Evolutionary conservation across 345 rosid species (phyloP), one percentile per base, ranked within the genome.

Genomic region (Linum trigynum): DNA sequence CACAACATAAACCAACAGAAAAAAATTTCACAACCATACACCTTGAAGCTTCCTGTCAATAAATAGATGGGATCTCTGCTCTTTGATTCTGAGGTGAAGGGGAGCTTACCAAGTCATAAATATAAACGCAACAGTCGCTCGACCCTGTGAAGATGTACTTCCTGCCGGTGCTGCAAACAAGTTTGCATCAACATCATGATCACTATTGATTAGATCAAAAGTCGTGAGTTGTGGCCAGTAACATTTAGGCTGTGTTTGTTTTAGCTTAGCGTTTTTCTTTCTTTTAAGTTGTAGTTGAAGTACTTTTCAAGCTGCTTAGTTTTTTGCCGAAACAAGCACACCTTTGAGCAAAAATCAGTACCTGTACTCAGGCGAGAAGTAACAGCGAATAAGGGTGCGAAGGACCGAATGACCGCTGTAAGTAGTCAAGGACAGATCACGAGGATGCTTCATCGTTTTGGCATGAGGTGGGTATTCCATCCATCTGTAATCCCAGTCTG

Each of bases 71-170:
- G 12, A 38, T 17, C 1, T 12, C 57, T 50, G 32, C 41, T 51
- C 1, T 12, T 62, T 50, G 32, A 51, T 51, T 63, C 14, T 39
- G 35, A 64, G 60, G 59, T 38, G 14, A 40, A 11, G 51, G 36
- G 38, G 38, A 0, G 51, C 81, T 8, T 78, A 86, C 92, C 81
- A 86, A 62, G 69, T 86, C 92, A n/a, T 86, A 86, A 48, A 82
- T 76, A 67, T 79, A 78, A 55, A 84, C 82, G 35, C 67, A 63
- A 53, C 39, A 59, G 64, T 86, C 86, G 59, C 79, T 69, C 5
- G 89, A 84, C 62, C 92, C 92, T 0, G 87, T 86, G 72, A 80
- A 84, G 60, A 86, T 86, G 73, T 84, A 84, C 73, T 76, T 84
- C 65, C 82, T 88, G 55, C 84, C 89, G 4, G 92, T 86, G 84